phyloP scores from a whole-genome alignment of 2,329 filamentous ascomycete species.

The Diaporthe sp. region DNA sequence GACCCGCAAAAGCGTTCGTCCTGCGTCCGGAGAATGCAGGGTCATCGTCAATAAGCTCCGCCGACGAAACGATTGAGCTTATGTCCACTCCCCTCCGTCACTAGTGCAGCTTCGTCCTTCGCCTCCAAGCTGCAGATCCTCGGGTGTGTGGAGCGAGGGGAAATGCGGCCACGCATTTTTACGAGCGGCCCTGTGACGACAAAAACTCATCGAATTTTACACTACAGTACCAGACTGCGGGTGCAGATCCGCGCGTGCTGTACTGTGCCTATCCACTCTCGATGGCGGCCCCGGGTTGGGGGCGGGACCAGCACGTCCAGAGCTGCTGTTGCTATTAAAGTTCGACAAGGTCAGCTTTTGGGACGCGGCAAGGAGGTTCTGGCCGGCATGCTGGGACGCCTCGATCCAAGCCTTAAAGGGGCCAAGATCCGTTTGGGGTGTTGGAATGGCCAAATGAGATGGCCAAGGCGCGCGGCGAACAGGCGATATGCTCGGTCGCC shows the following conservation, averaged over 20 bases:
- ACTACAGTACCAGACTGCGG: neutral
- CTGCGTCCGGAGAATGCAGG: constrained; percentile 39
- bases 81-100: constrained; percentile 37
- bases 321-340: constrained; percentile 2
- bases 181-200: constrained; percentile 27
- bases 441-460: constrained; percentile 20
- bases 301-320: constrained; percentile 6
- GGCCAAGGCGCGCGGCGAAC: constrained; percentile 30
- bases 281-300: constrained; percentile 32
- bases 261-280: constrained; percentile 19
- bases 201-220: constrained; percentile 5
- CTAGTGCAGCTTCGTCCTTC: constrained; percentile 33
- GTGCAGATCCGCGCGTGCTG: neutral
- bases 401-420: constrained; percentile 18
- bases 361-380: neutral
- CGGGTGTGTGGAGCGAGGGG: constrained; percentile 18
- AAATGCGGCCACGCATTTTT: constrained; percentile 27
- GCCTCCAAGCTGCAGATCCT: constrained; percentile 28
- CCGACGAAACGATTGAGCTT: constrained; percentile 39
- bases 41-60: constrained; percentile 40
- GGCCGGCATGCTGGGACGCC: constrained; percentile 11
- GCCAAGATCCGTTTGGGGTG: constrained; percentile 26
- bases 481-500: constrained; percentile 13
- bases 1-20: constrained; percentile 38
- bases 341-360: neutral